phyloP scores from a whole-genome alignment of 306 rosid genomes.

The Vigna angularis region DNA sequence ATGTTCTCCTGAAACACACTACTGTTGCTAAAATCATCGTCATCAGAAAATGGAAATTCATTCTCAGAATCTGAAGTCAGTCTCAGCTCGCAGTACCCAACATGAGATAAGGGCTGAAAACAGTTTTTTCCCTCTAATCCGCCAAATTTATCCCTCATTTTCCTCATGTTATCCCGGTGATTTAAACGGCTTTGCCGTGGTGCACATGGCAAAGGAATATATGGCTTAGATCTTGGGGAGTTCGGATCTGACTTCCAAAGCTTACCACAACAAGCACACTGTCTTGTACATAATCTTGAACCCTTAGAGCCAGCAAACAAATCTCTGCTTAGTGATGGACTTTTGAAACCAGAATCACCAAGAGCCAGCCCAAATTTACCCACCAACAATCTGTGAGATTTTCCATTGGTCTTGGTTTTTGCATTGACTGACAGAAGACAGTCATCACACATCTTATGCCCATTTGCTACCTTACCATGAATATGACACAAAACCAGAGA shows the following conservation, averaged over 20 bases:
- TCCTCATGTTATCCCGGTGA: constrained; percentile 56
- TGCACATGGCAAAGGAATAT: constrained; percentile 61
- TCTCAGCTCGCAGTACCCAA: constrained; percentile 64
- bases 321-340: constrained; percentile 45
- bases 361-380: constrained; percentile 61
- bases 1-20: constrained; percentile 42
- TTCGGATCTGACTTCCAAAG: constrained; percentile 57
- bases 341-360: constrained; percentile 53
- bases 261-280: constrained; percentile 66
- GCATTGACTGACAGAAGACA: constrained; percentile 59
- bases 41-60: constrained; percentile 66
- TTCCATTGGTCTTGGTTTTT: constrained; percentile 42
- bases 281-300: constrained; percentile 33
- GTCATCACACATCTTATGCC: constrained; percentile 70
- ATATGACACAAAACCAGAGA: constrained; percentile 63
- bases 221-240: constrained; percentile 57
- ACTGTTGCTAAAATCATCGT: constrained; percentile 45
- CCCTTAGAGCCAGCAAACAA: constrained; percentile 43
- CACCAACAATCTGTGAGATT: constrained; percentile 54
- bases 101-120: constrained; percentile 51
- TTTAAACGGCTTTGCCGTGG: constrained; percentile 51
- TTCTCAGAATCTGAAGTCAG: constrained; percentile 76
- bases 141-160: constrained; percentile 53
- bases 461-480: constrained; percentile 63
- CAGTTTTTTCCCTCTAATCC: constrained; percentile 49